phyloP scores from a whole-genome alignment of 169 alveolate species.

The Cryptosporidium xiaoi region DNA sequence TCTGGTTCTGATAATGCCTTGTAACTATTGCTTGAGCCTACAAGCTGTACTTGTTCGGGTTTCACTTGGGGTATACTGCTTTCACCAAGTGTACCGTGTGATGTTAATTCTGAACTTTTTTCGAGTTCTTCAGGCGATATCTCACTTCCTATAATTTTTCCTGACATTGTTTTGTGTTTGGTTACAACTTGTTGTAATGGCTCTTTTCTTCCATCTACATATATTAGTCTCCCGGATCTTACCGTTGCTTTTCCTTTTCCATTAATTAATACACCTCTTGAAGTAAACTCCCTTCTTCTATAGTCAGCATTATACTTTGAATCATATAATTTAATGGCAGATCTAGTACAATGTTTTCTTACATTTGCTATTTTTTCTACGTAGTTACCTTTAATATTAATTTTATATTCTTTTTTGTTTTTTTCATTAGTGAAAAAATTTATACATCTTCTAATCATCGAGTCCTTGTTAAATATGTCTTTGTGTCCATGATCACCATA shows the following conservation, averaged over 20 bases:
- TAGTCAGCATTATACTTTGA: neutral
- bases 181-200: conserved; percentile 52
- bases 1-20: conserved; percentile 17
- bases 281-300: neutral
- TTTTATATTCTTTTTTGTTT: neutral
- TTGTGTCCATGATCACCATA: conserved; percentile 39
- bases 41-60: neutral
- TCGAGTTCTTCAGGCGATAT: conserved; percentile 66
- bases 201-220: conserved; percentile 36
- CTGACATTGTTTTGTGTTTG: conserved; percentile 20
- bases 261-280: neutral
- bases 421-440: conserved; percentile 36
- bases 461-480: conserved; percentile 40
- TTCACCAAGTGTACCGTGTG: neutral
- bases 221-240: conserved; percentile 48
- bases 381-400: conserved; percentile 46
- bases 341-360: conserved; percentile 40
- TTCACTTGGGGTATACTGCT: neutral
- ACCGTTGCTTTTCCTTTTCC: conserved; percentile 29
- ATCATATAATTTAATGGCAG: conserved; percentile 20
- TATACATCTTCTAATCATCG: conserved; percentile 65
- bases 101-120: neutral
- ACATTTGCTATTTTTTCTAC: conserved; percentile 32
- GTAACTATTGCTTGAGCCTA: conserved; percentile 36
- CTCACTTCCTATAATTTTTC: conserved; percentile 25